phyloP scores from a whole-genome alignment of 1,284 basidiomycete species.

The Phenoliferia sp. region DNA sequence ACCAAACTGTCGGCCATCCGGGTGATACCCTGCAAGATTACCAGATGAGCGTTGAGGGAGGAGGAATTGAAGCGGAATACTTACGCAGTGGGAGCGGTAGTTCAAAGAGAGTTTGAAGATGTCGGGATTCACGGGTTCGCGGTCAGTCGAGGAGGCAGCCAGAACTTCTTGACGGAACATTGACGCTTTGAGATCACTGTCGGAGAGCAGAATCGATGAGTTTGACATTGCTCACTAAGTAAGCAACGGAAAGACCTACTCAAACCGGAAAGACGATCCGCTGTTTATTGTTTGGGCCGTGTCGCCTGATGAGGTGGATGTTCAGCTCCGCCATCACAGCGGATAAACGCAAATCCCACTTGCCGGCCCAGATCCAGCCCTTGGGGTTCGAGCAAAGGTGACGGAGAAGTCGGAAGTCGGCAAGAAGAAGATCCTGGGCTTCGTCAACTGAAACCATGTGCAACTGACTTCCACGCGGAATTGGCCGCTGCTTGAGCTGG shows the following conservation, averaged over 20 bases:
- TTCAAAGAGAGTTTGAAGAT: slow-evolving; percentile 61
- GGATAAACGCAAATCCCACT: background rate
- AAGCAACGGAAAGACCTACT: slow-evolving; percentile 34
- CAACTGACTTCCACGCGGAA: background rate
- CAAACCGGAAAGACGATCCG: slow-evolving; percentile 60
- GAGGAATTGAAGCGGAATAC: slow-evolving; percentile 30
- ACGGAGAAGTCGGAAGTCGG: slow-evolving; percentile 59
- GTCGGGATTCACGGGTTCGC: slow-evolving; percentile 42
- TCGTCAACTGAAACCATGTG: slow-evolving; percentile 61
- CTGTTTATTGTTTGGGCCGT: slow-evolving; percentile 70
- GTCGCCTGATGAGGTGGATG: slow-evolving; percentile 49
- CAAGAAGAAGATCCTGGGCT: slow-evolving; percentile 63
- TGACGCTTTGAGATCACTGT: slow-evolving; percentile 59
- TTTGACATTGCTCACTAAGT: background rate
- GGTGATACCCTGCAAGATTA: slow-evolving; percentile 47
- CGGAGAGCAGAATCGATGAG: background rate
- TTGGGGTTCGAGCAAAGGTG: slow-evolving; percentile 57
- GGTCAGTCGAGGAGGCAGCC: slow-evolving; percentile 18
- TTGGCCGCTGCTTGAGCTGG: background rate
- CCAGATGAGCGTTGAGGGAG: background rate
- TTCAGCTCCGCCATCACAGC: background rate
- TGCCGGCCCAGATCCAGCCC: slow-evolving; percentile 62
- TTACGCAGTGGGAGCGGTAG: slow-evolving; percentile 66
- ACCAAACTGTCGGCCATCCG: slow-evolving; percentile 57
- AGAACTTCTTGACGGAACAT: slow-evolving; percentile 53